Conservation (phyloP, 345 rosid species). For the Camelina sativa region DNA sequence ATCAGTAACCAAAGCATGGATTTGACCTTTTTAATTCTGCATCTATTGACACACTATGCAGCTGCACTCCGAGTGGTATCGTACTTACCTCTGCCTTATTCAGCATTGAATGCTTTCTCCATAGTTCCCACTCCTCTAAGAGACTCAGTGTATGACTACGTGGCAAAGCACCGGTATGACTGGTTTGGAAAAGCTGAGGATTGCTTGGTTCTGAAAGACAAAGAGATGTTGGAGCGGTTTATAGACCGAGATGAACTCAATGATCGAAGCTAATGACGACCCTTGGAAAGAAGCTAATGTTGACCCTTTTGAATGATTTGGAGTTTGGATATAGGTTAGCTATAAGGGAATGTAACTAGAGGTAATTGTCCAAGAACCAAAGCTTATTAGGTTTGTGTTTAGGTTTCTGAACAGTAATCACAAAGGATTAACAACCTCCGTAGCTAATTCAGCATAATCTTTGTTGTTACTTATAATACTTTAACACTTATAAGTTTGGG, state of each 20-base stretch:
- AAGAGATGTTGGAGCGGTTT: conserved; percentile 74
- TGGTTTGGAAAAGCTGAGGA: conserved; percentile 80
- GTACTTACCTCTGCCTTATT: conserved; percentile 80
- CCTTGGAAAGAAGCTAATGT: conserved; percentile 23
- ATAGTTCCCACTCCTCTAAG: conserved; percentile 71
- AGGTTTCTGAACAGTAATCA: conserved; percentile 10
- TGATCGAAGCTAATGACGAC: conserved; percentile 35
- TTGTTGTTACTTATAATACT: no score
- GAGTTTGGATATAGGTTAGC: background rate
- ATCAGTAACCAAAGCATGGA: background rate
- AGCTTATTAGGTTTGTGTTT: background rate
- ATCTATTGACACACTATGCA: conserved; percentile 42
- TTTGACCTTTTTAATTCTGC: conserved; percentile 15
- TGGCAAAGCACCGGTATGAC: conserved; percentile 70
- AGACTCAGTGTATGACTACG: conserved; percentile 75
- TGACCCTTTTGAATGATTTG: background rate
- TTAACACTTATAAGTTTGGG: no score
- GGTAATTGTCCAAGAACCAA: conserved; percentile 8
- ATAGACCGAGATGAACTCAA: conserved; percentile 77
- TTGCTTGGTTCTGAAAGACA: conserved; percentile 73
- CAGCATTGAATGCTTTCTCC: conserved; percentile 60
- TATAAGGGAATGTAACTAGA: background rate
- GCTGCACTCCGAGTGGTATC: conserved; percentile 83
- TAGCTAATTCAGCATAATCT: background rate
- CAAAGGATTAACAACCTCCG: conserved; percentile 4